Conservation (phyloP, 306 rosid genomes). For the Prunus mira region DNA sequence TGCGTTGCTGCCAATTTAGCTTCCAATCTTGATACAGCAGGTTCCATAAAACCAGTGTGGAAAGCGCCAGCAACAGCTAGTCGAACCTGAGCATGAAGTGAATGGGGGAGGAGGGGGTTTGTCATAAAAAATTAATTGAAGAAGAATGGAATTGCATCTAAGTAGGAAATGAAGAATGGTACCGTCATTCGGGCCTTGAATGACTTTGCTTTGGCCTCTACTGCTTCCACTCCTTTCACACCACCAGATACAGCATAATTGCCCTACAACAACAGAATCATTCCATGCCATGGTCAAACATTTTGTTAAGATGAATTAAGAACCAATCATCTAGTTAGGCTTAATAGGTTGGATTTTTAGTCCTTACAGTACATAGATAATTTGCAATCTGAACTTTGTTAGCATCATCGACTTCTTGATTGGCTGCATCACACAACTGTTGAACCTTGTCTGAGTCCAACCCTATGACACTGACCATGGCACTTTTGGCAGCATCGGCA, state of each 20-base stretch:
- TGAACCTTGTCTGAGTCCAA: conserved; percentile 92
- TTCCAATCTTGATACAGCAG: conserved; percentile 95
- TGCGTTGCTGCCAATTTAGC: conserved; percentile 83
- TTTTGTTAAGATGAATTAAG: not conserved
- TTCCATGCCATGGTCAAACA: not conserved
- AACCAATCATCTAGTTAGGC: conserved; percentile 17
- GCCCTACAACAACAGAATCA: conserved; percentile 53
- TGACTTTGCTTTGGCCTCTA: conserved; percentile 95
- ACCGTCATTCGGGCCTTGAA: conserved; percentile 99
- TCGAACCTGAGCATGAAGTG: conserved; percentile 59
- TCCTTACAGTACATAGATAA: conserved; percentile 83
- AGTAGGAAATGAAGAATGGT: conserved; percentile 17
- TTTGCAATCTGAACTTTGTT: conserved; percentile 93
- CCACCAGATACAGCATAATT: conserved; percentile 98
- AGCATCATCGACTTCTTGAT: conserved; percentile 81
- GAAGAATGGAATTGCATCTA: not conserved
- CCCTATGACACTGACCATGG: conserved; percentile 93
- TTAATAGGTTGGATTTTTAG: conserved; percentile 19
- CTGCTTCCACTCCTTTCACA: conserved; percentile 80
- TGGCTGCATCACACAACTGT: conserved; percentile 88
- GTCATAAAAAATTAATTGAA: not conserved
- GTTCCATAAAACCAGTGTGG: conserved; percentile 95
- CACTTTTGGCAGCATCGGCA: conserved; percentile 77
- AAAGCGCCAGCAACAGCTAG: conserved; percentile 98
- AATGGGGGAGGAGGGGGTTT: not conserved